Percentiles rank a stretch among this genome's conserved stretches.
Evolutionary conservation across 306 rosid genomes (phyloP).

Genomic region (Dalbergia oliveri): DNA sequence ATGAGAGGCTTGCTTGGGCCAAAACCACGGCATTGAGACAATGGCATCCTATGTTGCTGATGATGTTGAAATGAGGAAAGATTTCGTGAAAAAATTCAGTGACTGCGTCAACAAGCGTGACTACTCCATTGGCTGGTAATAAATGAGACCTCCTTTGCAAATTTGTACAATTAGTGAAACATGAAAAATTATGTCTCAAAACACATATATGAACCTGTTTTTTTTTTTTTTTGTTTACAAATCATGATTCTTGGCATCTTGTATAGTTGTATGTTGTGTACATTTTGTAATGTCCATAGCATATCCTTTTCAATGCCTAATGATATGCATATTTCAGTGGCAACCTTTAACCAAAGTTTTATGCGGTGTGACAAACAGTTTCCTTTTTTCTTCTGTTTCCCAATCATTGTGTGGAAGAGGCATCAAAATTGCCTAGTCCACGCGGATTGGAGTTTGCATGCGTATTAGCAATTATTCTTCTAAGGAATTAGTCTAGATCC

Average conservation of each 20-base stretch:
- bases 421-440: slow-evolving; percentile 19
- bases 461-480: background rate
- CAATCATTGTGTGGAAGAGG: slow-evolving; percentile 37
- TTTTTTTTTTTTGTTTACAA: background rate
- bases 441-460: slow-evolving; percentile 25
- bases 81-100: slow-evolving; percentile 60
- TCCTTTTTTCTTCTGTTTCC: slow-evolving; percentile 23
- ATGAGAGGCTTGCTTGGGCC: slow-evolving; percentile 83
- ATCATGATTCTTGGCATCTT: background rate
- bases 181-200: slow-evolving; percentile 3
- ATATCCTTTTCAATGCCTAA: background rate
- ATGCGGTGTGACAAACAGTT: background rate
- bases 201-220: background rate
- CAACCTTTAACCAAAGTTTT: slow-evolving; percentile 38
- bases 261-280: background rate
- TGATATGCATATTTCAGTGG: slow-evolving; percentile 14
- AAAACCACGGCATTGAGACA: slow-evolving; percentile 62
- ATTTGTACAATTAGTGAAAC: slow-evolving; percentile 11
- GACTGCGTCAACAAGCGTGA: slow-evolving; percentile 35
- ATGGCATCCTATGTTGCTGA: slow-evolving; percentile 54
- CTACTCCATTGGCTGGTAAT: slow-evolving; percentile 49
- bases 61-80: slow-evolving; percentile 50
- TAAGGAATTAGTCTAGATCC: background rate
- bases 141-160: background rate
- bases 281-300: background rate